Percentiles rank a stretch among this genome's conserved stretches.
These are phyloP conservation scores for Volvox carteri DNA, from an alignment of 163 green algal species.

Conservation along the genomic window DNA sequence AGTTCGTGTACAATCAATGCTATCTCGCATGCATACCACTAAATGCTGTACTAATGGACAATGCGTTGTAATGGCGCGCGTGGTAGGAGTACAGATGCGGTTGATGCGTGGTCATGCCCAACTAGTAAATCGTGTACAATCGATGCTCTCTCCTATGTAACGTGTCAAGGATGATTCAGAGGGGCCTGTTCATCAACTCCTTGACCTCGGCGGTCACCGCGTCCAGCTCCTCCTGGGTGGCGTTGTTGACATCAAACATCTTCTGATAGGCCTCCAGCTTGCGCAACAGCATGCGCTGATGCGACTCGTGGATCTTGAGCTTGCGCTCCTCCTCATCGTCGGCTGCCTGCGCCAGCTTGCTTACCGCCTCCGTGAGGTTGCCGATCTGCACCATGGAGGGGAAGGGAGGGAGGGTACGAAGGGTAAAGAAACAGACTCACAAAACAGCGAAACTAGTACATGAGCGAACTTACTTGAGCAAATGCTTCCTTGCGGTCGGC, in stretches of 20 bases:
- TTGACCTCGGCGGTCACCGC: not conserved
- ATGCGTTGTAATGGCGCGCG: no score
- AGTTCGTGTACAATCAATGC: no score
- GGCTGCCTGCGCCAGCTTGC: not conserved
- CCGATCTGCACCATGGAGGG: not conserved
- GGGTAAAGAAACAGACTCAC: no score
- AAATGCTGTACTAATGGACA: no score
- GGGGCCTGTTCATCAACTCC: not conserved
- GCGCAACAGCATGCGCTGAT: not conserved
- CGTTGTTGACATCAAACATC: not conserved
- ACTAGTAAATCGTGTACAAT: no score
- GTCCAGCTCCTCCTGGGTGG: not conserved
- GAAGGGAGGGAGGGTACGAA: no score
- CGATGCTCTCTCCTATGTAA: no score
- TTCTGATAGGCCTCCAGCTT: not conserved
- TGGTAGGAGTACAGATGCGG: no score
- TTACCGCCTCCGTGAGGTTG: not conserved
- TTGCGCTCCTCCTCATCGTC: not conserved
- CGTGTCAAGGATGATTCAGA: no score
- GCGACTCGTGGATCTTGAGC: not conserved
- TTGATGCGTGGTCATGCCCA: no score
- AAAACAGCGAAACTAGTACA: no score
- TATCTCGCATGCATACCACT: no score
- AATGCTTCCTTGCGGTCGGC: not conserved
- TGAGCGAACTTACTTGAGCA: not conserved